Evolutionary conservation across 495 filamentous ascomycete genomes (phyloP).

Genomic region (Penicillium silybi): DNA sequence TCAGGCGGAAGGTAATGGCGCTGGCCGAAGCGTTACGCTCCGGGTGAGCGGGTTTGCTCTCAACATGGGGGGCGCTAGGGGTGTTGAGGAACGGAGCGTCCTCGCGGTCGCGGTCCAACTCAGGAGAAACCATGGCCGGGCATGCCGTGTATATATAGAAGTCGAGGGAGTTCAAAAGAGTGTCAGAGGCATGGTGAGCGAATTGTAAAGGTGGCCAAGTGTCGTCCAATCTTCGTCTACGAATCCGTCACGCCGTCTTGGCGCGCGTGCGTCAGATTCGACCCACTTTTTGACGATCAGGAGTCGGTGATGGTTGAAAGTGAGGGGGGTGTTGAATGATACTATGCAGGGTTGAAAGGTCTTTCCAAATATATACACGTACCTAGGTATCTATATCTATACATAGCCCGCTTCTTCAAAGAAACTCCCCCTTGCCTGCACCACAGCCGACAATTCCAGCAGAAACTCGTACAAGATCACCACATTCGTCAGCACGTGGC

Average conservation of each 20-base stretch:
- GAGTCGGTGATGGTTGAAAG: no score
- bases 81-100: conserved; percentile 37
- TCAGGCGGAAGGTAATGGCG: conserved; percentile 33
- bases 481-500: conserved; percentile 76
- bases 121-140: conserved; percentile 16
- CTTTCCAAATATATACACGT: neutral
- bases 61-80: conserved; percentile 2
- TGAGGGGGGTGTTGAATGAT: no score
- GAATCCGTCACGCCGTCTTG: conserved; percentile 17
- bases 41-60: conserved; percentile 5
- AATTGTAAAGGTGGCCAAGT: neutral
- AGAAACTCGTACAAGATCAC: conserved; percentile 70
- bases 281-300: neutral
- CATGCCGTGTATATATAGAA: conserved; percentile 20
- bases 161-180: neutral
- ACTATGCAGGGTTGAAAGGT: no score
- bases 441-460: conserved; percentile 79
- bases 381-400: neutral
- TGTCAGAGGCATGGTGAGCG: neutral
- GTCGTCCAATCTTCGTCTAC: conserved; percentile 21
- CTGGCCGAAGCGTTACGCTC: conserved; percentile 7
- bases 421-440: conserved; percentile 79
- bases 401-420: conserved; percentile 76
- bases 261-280: neutral
- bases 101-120: conserved; percentile 26